phyloP scores from a whole-genome alignment of 2,329 filamentous ascomycete species.

The Xenoacremonium recifei region DNA sequence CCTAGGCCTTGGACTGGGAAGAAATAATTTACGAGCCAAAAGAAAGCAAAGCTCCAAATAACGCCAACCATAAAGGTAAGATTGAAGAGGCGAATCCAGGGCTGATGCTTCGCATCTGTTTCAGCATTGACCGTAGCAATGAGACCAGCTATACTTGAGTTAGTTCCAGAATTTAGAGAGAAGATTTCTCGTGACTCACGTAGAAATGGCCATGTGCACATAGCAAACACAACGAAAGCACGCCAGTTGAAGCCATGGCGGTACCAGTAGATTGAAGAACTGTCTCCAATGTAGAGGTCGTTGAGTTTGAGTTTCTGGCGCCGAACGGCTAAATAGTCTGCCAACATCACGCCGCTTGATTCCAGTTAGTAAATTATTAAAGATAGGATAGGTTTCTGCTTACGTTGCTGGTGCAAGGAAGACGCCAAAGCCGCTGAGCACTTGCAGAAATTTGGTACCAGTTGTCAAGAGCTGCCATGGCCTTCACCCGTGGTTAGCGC shows the following conservation, averaged over 20 bases:
- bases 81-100: slow-evolving; percentile 38
- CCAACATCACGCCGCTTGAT: slow-evolving; percentile 26
- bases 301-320: slow-evolving; percentile 35
- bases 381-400: neutral
- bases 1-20: neutral
- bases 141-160: slow-evolving; percentile 23
- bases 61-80: slow-evolving; percentile 41
- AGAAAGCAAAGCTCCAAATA: slow-evolving; percentile 7
- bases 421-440: slow-evolving; percentile 24
- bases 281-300: slow-evolving; percentile 32
- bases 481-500: slow-evolving; percentile 6
- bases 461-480: slow-evolving; percentile 29
- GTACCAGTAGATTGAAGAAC: slow-evolving; percentile 38
- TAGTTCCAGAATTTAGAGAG: neutral
- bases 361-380: slow-evolving; percentile 2
- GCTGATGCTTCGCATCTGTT: slow-evolving; percentile 18
- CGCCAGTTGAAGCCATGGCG: slow-evolving; percentile 35
- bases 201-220: slow-evolving; percentile 28
- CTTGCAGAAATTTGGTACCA: slow-evolving; percentile 24
- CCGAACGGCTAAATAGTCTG: slow-evolving; percentile 30
- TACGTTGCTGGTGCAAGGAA: slow-evolving; percentile 21
- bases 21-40: neutral
- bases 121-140: slow-evolving; percentile 20
- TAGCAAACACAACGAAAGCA: slow-evolving; percentile 30
- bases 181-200: slow-evolving; percentile 6